Evolutionary conservation across 1,284 basidiomycete species (phyloP), one percentile per base, ranked within the genome.

Genomic region (Erythrobasidium hasegawianum): DNA sequence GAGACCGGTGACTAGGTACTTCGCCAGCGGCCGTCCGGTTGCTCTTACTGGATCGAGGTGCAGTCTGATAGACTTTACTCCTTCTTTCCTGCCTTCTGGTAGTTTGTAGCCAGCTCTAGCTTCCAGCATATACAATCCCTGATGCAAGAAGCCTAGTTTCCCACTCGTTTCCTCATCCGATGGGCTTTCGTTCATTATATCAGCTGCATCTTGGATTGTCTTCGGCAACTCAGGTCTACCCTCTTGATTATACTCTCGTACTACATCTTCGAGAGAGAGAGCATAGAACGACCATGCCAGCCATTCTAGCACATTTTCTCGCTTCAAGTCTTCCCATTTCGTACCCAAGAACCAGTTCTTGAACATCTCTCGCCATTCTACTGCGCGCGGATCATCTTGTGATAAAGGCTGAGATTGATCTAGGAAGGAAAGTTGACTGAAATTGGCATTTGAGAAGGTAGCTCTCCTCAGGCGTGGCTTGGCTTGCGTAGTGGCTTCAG

Each of bases 31-130:
- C 47, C 90, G 82, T 74, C 82, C 83, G 22, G 80, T 74, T 62
- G 90, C 82, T 67, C 83, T 84, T 60, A 92, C 83, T 1, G 83
- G 83, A 78, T 95, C 93, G 50, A 94, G 76, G 0, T 89, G 93
- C 24, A 94, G 80, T 16, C 87, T 81, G 71, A 90, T 82, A 1
- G 89, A 83, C 22, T 77, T 74, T 40, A 82, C 80, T 16, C 77
- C 72, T 0, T 82, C 79, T 71, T 86, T 82, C 13, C 83, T 82
- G 1, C 88, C 87, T 7, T 85, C 80, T 4, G 84, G 83, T 57
- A 94, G 81, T 38, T 75, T 78, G 61, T 80, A 81, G 2, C 90
- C 91, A 0, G 88, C 81, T 20, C 90, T 86, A 1, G 70, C 68
- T 57, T 74, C 71, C 43, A 73, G 64, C 50, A 74, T 60, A 11